phyloP scores from a whole-genome alignment of 768 basidiomycete genomes.

The Agaricus sinodeliciosus region DNA sequence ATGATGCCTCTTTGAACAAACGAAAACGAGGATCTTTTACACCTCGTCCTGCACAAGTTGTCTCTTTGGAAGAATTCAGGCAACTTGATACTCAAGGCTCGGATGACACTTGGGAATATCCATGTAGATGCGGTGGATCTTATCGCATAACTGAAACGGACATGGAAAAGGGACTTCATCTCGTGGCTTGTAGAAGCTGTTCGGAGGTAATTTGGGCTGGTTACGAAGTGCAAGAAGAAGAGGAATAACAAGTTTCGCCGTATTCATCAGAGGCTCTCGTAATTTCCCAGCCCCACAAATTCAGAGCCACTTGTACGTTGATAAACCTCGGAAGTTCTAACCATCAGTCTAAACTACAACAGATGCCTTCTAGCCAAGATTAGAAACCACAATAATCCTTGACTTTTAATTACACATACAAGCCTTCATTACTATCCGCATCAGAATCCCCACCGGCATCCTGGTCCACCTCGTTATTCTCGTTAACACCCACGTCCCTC shows the following conservation, averaged over 20 bases:
- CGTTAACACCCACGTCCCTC: slow-evolving; percentile 7
- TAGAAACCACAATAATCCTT: background rate
- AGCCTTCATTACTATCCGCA: slow-evolving; percentile 6
- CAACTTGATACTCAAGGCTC: slow-evolving; percentile 16
- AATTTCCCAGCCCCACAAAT: too few species aligned
- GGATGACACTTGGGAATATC: slow-evolving; percentile 44
- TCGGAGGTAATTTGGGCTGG: slow-evolving; percentile 87
- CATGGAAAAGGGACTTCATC: slow-evolving; percentile 66
- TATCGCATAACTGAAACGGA: slow-evolving; percentile 52
- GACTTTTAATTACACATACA: slow-evolving; percentile 1
- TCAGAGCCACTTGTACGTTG: too few species aligned
- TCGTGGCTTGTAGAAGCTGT: slow-evolving; percentile 67
- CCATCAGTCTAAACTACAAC: background rate
- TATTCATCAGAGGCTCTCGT: too few species aligned
- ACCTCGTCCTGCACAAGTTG: slow-evolving; percentile 68
- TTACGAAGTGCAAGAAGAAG: slow-evolving; percentile 47
- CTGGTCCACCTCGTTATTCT: slow-evolving; percentile 6
- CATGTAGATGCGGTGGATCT: slow-evolving; percentile 68
- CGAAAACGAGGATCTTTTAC: slow-evolving; percentile 16
- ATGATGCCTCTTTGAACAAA: slow-evolving; percentile 34
- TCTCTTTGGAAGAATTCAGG: slow-evolving; percentile 69
- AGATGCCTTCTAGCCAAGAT: background rate
- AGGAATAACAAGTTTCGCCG: background rate
- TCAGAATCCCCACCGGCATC: background rate
- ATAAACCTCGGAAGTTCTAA: background rate